phyloP scores from a whole-genome alignment of 768 basidiomycete species.

The Phlegmacium glaucopus region DNA sequence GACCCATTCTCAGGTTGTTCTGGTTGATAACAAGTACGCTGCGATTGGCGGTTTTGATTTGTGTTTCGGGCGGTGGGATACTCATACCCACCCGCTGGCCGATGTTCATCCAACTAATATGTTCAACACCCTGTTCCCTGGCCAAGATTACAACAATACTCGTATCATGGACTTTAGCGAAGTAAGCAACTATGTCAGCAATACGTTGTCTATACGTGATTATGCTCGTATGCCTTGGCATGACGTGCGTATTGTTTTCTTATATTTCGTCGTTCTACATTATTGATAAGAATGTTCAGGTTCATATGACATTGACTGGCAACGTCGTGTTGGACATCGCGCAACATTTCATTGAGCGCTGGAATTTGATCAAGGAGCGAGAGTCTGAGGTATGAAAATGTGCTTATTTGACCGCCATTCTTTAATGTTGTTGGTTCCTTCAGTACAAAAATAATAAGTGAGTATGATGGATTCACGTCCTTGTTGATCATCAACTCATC shows the following conservation, averaged over 20 bases:
- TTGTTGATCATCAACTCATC: too few relatives aligned
- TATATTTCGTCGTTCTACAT: background rate
- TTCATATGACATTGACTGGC: conserved; percentile 82
- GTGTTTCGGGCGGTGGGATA: conserved; percentile 98
- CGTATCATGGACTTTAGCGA: conserved; percentile 81
- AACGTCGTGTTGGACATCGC: conserved; percentile 85
- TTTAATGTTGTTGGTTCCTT: too few relatives aligned
- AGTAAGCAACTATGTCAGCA: conserved; percentile 74
- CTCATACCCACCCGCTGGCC: conserved; percentile 82
- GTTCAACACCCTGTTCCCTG: conserved; percentile 82
- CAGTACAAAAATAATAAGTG: too few relatives aligned
- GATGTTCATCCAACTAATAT: conserved; percentile 92
- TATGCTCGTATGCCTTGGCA: conserved; percentile 92
- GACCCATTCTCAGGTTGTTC: conserved; percentile 48
- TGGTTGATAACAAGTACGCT: conserved; percentile 83
- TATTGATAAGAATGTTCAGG: conserved; percentile 31
- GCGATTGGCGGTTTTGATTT: conserved; percentile 94
- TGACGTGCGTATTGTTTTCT: conserved; percentile 74
- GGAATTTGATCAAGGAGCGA: conserved; percentile 87
- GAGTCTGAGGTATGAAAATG: conserved; percentile 27
- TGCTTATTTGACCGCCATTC: background rate
- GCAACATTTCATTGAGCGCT: conserved; percentile 91
- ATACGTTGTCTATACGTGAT: conserved; percentile 63
- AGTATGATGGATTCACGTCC: too few relatives aligned
- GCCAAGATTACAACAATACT: conserved; percentile 93